Evolutionary conservation across 345 rosid genomes (phyloP), one percentile per base, ranked within the genome.

Genomic region (Brassica incana): DNA sequence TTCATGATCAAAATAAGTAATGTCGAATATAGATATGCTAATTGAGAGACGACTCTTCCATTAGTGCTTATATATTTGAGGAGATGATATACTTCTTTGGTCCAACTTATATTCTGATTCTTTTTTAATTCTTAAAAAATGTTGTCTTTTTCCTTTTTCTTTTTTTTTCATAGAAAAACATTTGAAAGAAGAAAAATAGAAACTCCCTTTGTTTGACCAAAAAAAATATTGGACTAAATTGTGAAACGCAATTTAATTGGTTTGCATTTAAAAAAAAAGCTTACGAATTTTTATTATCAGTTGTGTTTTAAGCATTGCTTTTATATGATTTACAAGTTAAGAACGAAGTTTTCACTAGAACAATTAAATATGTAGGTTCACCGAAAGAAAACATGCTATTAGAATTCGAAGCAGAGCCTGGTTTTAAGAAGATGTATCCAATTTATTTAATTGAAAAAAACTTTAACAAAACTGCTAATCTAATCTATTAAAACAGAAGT

Each of bases 101-200:
- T 71, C 64, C 64, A 32, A 71, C 32, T 29, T 16, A 54, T 71
- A 71, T 52, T 54, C 64, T 71, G 64, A 18, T 32, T 52, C 74
- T 54, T 56, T 71, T 52, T 71, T 52, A 48, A 30, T 71, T 71
- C 40, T 52, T 54, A 33, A 15, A 45, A 10, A 71, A 16, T 12
- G 61, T 69, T 59, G 5, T 43, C 14, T 33, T 65, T 69, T 36
- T 69, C n/a, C 63, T 36, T 32, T 68, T 40, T 43, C 14, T 20
- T 33, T 43, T 67, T 69, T 29, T 67, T 69, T 29, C 73, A 70
- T 38, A 16, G 30, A 52, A 56, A 71, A 32, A 16, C 64, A 52
- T 30, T 66, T 50, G 38, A 50, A 69, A 50, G 23, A 50, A 50
- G 32, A 8, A 50, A 8, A 65, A 54, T 6, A 52, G 52, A 54